Percentiles rank a stretch among this genome's conserved stretches.
These are phyloP conservation scores for Xylariaceae sp. DNA, from an alignment of 2,329 filamentous ascomycete genomes.

Conservation along the genomic window DNA sequence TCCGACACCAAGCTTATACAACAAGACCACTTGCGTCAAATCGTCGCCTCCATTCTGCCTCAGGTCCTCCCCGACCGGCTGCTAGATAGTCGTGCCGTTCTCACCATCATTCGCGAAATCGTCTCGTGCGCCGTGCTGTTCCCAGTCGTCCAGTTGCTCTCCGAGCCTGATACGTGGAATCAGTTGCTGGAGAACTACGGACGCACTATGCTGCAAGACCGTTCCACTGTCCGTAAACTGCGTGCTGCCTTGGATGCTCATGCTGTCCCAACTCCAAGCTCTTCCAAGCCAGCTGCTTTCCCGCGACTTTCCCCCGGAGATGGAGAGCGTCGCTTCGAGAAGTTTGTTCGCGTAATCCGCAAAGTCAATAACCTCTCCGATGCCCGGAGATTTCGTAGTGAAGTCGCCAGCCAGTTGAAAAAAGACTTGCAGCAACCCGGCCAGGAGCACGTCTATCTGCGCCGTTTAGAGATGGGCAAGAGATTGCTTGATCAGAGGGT, in stretches of 20 bases:
- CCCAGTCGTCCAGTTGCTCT: slow-evolving; percentile 73
- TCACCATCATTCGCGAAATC: slow-evolving; percentile 79
- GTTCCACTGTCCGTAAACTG: slow-evolving; percentile 89
- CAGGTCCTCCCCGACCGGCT: slow-evolving; percentile 69
- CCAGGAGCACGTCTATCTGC: slow-evolving; percentile 81
- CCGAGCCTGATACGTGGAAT: slow-evolving; percentile 96
- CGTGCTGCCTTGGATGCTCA: slow-evolving; percentile 91
- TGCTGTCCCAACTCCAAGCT: slow-evolving; percentile 72
- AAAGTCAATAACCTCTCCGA: slow-evolving; percentile 90
- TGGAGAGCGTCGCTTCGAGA: slow-evolving; percentile 88
- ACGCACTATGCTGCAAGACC: slow-evolving; percentile 83
- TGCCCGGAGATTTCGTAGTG: slow-evolving; percentile 84
- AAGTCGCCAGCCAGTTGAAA: slow-evolving; percentile 88
- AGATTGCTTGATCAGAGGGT: slow-evolving; percentile 86
- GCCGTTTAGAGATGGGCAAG: slow-evolving; percentile 88
- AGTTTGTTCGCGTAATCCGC: slow-evolving; percentile 84
- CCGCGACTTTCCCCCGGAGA: slow-evolving; percentile 78
- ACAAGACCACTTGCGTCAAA: slow-evolving; percentile 79
- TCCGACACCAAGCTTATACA: slow-evolving; percentile 81
- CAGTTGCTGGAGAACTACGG: slow-evolving; percentile 89
- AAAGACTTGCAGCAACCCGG: slow-evolving; percentile 73
- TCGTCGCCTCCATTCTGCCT: slow-evolving; percentile 70
- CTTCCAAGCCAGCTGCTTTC: slow-evolving; percentile 62
- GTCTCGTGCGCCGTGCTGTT: slow-evolving; percentile 87
- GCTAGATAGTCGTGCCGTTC: slow-evolving; percentile 75